These are phyloP conservation scores for Aureoboletus auriporus DNA, from an alignment of 768 basidiomycete genomes.

Conservation along the genomic window DNA sequence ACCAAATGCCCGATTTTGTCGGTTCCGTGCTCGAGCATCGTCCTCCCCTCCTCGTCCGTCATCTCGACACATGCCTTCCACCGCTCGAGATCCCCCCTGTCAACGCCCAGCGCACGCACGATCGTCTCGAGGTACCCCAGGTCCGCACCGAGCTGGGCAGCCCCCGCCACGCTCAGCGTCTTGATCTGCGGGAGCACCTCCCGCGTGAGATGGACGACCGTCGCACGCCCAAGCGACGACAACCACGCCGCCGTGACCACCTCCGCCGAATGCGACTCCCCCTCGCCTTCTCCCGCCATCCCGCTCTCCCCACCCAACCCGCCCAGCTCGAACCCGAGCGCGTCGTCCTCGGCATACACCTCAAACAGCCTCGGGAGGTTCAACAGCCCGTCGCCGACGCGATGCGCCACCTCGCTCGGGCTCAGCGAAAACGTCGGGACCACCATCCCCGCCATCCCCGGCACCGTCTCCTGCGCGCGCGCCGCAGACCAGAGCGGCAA, in stretches of 20 bases:
- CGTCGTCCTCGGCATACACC: conserved; percentile 90
- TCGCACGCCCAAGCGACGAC: conserved; percentile 78
- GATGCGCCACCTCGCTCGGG: conserved; percentile 83
- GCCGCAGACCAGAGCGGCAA: conserved; percentile 62
- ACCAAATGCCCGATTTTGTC: conserved; percentile 19
- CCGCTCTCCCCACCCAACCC: conserved; percentile 47
- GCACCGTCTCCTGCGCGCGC: conserved; percentile 20
- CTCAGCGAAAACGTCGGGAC: conserved; percentile 93
- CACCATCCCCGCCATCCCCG: conserved; percentile 39
- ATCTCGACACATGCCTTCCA: conserved; percentile 75
- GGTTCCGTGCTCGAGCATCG: conserved; percentile 13
- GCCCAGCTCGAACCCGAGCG: conserved; percentile 81
- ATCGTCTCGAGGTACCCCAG: conserved; percentile 89
- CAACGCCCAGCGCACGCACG: conserved; percentile 85
- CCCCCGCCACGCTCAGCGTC: conserved; percentile 58
- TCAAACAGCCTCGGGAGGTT: conserved; percentile 93
- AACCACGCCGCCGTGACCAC: conserved; percentile 89
- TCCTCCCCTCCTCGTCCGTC: conserved; percentile 44
- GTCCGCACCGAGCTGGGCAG: conserved; percentile 83
- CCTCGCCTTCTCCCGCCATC: neutral
- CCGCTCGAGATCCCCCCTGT: conserved; percentile 69
- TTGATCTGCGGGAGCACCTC: conserved; percentile 70
- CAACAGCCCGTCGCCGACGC: conserved; percentile 88
- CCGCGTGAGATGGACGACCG: conserved; percentile 69
- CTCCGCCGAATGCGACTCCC: conserved; percentile 52